Conservation (phyloP, 306 rosid species). For the Prunus salicina region DNA sequence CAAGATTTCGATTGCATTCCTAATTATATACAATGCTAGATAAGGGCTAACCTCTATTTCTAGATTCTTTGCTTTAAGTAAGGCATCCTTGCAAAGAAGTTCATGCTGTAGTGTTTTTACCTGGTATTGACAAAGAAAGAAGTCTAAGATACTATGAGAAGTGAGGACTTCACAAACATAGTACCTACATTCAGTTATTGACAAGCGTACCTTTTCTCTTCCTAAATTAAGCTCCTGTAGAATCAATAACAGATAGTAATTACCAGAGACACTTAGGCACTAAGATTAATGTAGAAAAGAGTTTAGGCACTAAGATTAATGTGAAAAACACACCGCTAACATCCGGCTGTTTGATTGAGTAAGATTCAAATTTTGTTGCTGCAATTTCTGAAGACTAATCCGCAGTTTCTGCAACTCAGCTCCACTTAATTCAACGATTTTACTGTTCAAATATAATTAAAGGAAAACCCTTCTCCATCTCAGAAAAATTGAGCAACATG, state of each 20-base stretch:
- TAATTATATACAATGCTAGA: neutral
- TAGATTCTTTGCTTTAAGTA: slow-evolving; percentile 47
- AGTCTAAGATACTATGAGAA: neutral
- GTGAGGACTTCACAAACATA: neutral
- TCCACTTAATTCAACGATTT: slow-evolving; percentile 58
- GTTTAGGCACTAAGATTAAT: slow-evolving; percentile 1
- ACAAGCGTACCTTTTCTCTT: slow-evolving; percentile 62
- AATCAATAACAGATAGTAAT: slow-evolving; percentile 13
- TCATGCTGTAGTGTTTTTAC: slow-evolving; percentile 70
- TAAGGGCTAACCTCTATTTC: slow-evolving; percentile 38
- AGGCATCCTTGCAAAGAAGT: slow-evolving; percentile 63
- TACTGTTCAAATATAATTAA: slow-evolving; percentile 43
- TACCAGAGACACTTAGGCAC: neutral
- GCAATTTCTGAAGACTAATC: slow-evolving; percentile 62
- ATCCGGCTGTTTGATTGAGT: slow-evolving; percentile 79
- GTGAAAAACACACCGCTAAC: slow-evolving; percentile 47
- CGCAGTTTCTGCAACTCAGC: slow-evolving; percentile 63
- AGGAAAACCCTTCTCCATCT: slow-evolving; percentile 20
- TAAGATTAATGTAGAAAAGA: neutral
- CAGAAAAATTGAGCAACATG: neutral
- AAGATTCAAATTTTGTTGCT: slow-evolving; percentile 77
- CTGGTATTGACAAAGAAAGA: slow-evolving; percentile 35
- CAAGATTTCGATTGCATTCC: neutral
- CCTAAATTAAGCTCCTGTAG: slow-evolving; percentile 78
- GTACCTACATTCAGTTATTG: neutral